These are phyloP conservation scores for Pseudogymnoascus sp. DNA, from an alignment of 2,329 filamentous ascomycete species.

Conservation along the genomic window DNA sequence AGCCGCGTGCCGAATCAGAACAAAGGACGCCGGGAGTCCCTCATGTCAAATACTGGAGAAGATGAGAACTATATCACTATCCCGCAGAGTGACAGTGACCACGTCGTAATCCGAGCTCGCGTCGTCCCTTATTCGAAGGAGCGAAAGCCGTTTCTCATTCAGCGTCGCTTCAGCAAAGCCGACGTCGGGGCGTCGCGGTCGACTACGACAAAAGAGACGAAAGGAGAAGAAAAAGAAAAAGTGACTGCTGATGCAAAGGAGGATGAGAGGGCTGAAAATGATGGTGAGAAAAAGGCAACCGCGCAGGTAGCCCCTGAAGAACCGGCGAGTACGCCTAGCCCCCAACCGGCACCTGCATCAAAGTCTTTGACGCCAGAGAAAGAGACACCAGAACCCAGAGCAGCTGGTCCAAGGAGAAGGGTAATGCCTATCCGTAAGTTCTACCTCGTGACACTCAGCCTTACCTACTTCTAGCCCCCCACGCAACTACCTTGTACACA, in stretches of 20 bases:
- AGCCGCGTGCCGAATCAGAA: slow-evolving; percentile 31
- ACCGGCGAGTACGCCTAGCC: slow-evolving; percentile 7
- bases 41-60: background rate
- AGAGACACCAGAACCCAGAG: background rate
- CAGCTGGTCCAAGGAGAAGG: slow-evolving; percentile 13
- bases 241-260: background rate
- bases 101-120: slow-evolving; percentile 37
- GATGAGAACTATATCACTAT: slow-evolving; percentile 1
- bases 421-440: slow-evolving; percentile 43
- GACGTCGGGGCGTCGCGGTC: slow-evolving; percentile 35
- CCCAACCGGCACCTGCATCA: background rate
- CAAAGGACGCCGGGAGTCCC: background rate
- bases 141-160: slow-evolving; percentile 41
- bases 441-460: slow-evolving; percentile 10
- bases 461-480: slow-evolving; percentile 12
- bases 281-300: background rate
- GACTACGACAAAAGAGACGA: background rate
- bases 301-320: slow-evolving; percentile 7
- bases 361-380: background rate
- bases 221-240: background rate
- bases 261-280: background rate
- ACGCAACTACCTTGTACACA: slow-evolving; percentile 5
- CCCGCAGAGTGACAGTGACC: background rate
- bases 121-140: slow-evolving; percentile 37
- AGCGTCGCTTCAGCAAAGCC: slow-evolving; percentile 37